Evolutionary conservation across 805 yeast species (phyloP), one percentile per base, ranked within the genome.

Genomic region (Candida chauliodis): DNA sequence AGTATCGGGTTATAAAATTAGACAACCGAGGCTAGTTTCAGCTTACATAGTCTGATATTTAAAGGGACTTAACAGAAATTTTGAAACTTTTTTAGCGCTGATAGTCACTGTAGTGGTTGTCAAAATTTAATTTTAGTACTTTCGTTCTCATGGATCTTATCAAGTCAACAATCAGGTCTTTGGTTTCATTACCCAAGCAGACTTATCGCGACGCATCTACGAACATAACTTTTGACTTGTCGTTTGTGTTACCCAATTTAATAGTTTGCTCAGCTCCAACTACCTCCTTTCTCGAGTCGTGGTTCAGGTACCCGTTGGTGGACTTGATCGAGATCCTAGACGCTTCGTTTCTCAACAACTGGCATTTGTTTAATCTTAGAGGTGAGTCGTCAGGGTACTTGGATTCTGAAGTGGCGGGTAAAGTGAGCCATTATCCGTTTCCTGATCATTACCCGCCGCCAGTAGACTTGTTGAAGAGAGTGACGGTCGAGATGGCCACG

Each of bases 241-340:
- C 89, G 0, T 82, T 83, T 47, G 72, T 89, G 20, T 71, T 82
- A 0, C 72, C 79, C 0, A 72, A 75, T 41, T 40, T 90, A 11
- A 73, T 86, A 15, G 95, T 84, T 3, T 75, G 86, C 33, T 79
- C 96, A 0, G 85, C 81, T 48, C 96, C 96, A 0, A 74, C 81
- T 1, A 66, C 68, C 31, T 53, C 55, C 21, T 55, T 47, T 21
- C 61, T 73, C 3, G 64, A 71, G 39, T 51, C 64, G 7, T 50
- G 72, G 30, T 81, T 75, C 54, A 66, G 84, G 32, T 77, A 79
- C 45, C 67, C 73, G 23, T 57, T 83, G 1, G 47, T 50, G 0
- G 79, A 78, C 34, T 58, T 89, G 18, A 59, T 77, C 0, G 54
- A 58, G 17, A 76, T 70, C 46, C 59, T 84, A 28, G 59, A 70